A percentile compares a stretch with the other conserved stretches of the same genome.
phyloP scores from a whole-genome alignment of 352 stramenopile species.

The Globisporangium acanthophoron region DNA sequence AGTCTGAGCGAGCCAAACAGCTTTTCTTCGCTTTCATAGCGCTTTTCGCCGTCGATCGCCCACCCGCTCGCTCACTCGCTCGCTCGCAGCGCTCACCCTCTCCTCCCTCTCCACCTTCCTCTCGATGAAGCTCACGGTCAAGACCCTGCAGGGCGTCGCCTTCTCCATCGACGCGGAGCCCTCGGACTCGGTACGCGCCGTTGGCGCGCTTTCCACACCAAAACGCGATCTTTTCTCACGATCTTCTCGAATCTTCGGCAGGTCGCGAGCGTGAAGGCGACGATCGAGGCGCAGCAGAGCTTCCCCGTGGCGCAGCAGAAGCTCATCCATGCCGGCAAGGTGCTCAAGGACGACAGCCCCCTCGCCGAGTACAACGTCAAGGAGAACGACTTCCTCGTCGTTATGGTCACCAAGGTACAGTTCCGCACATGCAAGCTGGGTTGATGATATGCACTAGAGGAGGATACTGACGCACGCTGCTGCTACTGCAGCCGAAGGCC shows the following conservation, averaged over 20 bases:
- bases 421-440: background rate
- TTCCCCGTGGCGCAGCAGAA: constrained; percentile 76
- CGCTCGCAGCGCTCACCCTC: background rate
- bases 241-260: constrained; percentile 21
- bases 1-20: background rate
- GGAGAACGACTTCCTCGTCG: constrained; percentile 86
- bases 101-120: background rate
- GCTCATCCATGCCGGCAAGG: constrained; percentile 85
- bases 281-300: constrained; percentile 70
- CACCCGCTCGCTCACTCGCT: background rate
- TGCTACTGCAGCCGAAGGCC: constrained; percentile 42
- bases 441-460: background rate
- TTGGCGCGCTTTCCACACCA: background rate
- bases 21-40: background rate
- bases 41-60: constrained; percentile 6
- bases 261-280: constrained; percentile 72
- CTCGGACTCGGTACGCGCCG: constrained; percentile 50
- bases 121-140: constrained; percentile 83
- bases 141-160: constrained; percentile 82
- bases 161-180: constrained; percentile 71
- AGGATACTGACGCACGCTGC: background rate
- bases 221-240: background rate
- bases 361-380: constrained; percentile 83
- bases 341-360: constrained; percentile 82
- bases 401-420: constrained; percentile 83